Evolutionary conservation across 108 stramenopile genomes (phyloP), one percentile per base, ranked within the genome.

Genomic region (Cyclotella baltica): DNA sequence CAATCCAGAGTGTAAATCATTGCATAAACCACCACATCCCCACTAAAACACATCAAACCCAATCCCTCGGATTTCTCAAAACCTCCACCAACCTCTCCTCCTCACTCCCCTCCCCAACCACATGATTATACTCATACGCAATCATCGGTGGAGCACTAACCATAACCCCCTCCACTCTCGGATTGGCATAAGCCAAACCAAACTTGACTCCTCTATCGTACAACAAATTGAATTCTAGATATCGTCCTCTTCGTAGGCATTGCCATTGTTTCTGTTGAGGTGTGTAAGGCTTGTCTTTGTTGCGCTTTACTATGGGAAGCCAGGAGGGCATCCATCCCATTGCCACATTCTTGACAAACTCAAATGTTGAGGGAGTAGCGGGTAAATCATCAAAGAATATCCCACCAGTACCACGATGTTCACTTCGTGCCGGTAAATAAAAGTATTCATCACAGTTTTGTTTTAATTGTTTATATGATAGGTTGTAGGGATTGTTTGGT

Each of bases 371-470:
- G 18, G 29, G 43, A 18, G 88, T 83, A 5, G 91, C 87, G 18
- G 84, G 78, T 29, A 97, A 70, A 73, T 98, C 97, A 76, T 98
- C 97, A 77, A 95, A 98, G 83, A 98, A 98, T 15, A 98, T 95
- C 4, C 97, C 97, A 34, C 97, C 97, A 18, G 93, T 93, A 5
- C 97, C 97, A 30, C 97, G 89, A 83, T 98, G 97, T 65, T 98
- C 97, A 18, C 81, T 78, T 22, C 97, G 73, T 30, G 93, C 92
- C 0, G 97, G 97, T 29, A 98, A 77, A 76, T 93, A 98, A 73
- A 98, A 98, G 83, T 98, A 98, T 29, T 92, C 96, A 69, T 96
- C 96, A 72, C 96, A 96, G 4, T 76, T 72, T 64, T 86, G 70
- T 56, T 96, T 97, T 86, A 96, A 87, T 20, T 53, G 22, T 18